A percentile compares a stretch with the other conserved stretches of the same genome.
Evolutionary conservation across 164 flowering plant genomes (phyloP).

Genomic region (Macadamia tetraphylla): DNA sequence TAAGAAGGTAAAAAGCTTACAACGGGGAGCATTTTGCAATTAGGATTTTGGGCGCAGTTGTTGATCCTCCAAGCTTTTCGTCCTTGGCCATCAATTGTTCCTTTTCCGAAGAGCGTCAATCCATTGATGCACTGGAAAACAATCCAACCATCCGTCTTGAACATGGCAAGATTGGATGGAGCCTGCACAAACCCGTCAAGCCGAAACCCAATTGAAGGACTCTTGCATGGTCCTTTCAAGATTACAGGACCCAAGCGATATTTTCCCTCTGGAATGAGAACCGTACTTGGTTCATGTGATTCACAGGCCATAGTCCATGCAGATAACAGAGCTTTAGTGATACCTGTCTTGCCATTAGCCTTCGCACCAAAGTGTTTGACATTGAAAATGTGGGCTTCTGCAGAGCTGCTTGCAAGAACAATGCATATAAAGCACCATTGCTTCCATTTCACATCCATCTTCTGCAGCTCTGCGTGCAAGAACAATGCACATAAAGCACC

Average conservation of each 20-base stretch:
- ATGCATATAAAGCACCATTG: no score
- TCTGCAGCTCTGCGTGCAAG: no score
- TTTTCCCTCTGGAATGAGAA: no score
- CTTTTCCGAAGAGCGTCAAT: conserved; percentile 26
- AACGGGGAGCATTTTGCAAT: conserved; percentile 16
- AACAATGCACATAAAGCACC: no score
- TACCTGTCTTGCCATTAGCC: neutral
- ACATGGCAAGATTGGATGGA: neutral
- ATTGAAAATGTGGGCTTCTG: neutral
- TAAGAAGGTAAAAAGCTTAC: no score
- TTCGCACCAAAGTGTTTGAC: neutral
- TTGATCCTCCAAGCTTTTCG: no score
- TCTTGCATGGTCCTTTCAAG: conserved; percentile 35
- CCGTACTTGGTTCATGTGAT: no score
- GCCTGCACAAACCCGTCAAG: conserved; percentile 28
- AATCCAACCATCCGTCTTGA: conserved; percentile 28
- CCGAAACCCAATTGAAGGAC: conserved; percentile 3
- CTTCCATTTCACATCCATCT: no score
- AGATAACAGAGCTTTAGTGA: neutral
- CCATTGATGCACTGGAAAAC: conserved; percentile 22
- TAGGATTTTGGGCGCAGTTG: conserved; percentile 11
- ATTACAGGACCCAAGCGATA: no score
- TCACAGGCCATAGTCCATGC: no score
- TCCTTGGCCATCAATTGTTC: conserved; percentile 6
- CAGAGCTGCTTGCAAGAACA: no score